Conservation (phyloP, 306 rosid genomes). For the Cyamopsis tetragonoloba region DNA sequence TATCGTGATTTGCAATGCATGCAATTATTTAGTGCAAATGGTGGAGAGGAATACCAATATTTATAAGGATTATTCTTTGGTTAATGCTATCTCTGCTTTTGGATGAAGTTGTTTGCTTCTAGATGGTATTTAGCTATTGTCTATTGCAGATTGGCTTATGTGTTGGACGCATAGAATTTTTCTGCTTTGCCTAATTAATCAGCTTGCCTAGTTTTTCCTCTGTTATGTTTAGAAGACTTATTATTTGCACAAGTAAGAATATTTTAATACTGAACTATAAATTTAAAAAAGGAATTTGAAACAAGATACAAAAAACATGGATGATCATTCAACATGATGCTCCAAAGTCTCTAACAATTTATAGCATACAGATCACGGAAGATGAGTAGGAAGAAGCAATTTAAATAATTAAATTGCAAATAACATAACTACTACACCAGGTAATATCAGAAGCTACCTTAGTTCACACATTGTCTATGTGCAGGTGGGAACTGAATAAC, state of each 20-base stretch:
- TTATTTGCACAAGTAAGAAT: not conserved
- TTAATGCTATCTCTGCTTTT: not conserved
- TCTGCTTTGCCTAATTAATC: not conserved
- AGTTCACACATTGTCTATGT: not conserved
- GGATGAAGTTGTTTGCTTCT: not conserved
- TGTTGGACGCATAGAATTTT: not conserved
- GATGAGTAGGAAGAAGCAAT: not conserved
- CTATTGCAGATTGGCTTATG: not conserved
- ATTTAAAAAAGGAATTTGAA: not conserved
- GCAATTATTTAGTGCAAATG: not conserved
- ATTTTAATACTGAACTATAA: not conserved
- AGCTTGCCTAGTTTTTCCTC: not conserved
- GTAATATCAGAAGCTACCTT: not conserved
- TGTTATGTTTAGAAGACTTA: not conserved
- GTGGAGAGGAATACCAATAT: not conserved
- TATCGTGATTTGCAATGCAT: not conserved
- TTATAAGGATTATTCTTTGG: not conserved
- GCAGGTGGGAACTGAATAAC: not conserved
- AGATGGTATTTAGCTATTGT: not conserved
- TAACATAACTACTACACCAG: not conserved
- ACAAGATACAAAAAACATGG: not conserved
- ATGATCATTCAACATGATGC: not conserved
- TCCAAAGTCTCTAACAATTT: not conserved
- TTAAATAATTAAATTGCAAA: conserved; percentile 2
- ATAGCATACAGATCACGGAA: not conserved